These are phyloP conservation scores for Ophiostoma populinum DNA, from an alignment of 2,329 filamentous ascomycete species.

Conservation along the genomic window DNA sequence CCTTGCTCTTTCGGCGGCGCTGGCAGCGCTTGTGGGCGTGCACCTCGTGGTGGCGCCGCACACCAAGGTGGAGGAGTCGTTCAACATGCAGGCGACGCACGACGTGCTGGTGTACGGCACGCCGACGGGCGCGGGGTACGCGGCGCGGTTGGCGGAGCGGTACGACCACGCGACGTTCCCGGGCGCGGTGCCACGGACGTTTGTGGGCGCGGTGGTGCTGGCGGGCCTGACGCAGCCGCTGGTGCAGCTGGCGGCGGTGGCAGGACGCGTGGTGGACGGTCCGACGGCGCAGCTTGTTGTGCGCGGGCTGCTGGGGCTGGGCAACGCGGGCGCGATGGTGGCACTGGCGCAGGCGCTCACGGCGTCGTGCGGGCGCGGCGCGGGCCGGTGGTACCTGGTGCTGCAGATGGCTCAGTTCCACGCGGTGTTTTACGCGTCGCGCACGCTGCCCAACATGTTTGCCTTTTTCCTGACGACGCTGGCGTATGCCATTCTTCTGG, in stretches of 20 bases:
- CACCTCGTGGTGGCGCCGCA: constrained; percentile 67
- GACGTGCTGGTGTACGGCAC: constrained; percentile 74
- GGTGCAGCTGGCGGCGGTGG: constrained; percentile 28
- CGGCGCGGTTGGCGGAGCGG: constrained; percentile 34
- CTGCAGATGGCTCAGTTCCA: constrained; percentile 81
- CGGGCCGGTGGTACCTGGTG: constrained; percentile 62
- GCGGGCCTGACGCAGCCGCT: constrained; percentile 56
- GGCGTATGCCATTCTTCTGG: constrained; percentile 30
- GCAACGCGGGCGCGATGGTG: constrained; percentile 54
- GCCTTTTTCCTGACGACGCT: constrained; percentile 53
- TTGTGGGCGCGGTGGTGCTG: constrained; percentile 64
- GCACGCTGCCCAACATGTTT: constrained; percentile 92
- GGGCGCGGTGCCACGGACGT: constrained; percentile 80
- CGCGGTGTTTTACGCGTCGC: constrained; percentile 76
- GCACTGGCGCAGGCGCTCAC: constrained; percentile 47
- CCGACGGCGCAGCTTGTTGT: constrained; percentile 43
- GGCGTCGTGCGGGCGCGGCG: constrained; percentile 47
- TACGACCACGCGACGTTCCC: constrained; percentile 90
- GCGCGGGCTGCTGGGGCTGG: constrained; percentile 57
- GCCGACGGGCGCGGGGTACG: constrained; percentile 34
- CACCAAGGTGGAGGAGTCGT: constrained; percentile 97
- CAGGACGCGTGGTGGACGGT: constrained; percentile 13
- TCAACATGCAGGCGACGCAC: constrained; percentile 88
- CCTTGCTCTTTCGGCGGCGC: constrained; percentile 8
- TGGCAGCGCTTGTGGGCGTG: constrained; percentile 45